Evolutionary conservation across 495 filamentous ascomycete species (phyloP), one percentile per base, ranked within the genome.

Genomic region (Hypoxylon lienhwacheense): DNA sequence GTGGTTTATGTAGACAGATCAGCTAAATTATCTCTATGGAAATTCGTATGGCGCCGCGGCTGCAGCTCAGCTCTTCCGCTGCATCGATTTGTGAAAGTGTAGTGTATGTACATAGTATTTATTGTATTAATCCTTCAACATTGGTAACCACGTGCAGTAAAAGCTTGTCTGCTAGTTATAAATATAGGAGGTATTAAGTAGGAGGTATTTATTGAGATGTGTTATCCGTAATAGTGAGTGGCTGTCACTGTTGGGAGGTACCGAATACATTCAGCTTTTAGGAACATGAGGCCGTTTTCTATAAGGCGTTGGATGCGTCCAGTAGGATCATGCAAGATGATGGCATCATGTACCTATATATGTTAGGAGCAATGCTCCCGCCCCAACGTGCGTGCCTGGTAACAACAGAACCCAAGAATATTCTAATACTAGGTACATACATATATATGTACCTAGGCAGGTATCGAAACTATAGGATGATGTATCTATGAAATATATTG

Each of bases 321-420:
- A 14, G 41, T 24, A 52, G 42, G 29, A 59, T 47, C 31, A 53
- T 47, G 55, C 48, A 43, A 43, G 43, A 46, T 47, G 43, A 43
- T 53, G 16, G 10, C 34, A 45, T 57, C 19, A 40, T 47, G 37
- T 34, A n/a, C n/a, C n/a, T n/a, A n/a, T n/a, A n/a, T n/a, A n/a
- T n/a, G n/a, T n/a, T n/a, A 41, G 41, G 40, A 58, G 32, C 25
- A 24, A 46, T 51, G n/a, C 26, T 31, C 40, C 19, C 14, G 20
- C 28, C 21, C 48, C 22, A 21, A 5, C 29, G 21, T 22, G 16
- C 28, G n/a, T 41, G 37, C 16, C 15, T 3, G 16, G 26, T 31
- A 45, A 36, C 25, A n/a, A n/a, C n/a, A n/a, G 6, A 26, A 25
- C 21, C 17, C 7, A 40, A 36, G 34, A n/a, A n/a, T n/a, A n/a